A percentile compares a stretch with the other conserved stretches of the same genome.
Evolutionary conservation across 2,329 filamentous ascomycete genomes (phyloP).

Genomic region (Alternaria solani): DNA sequence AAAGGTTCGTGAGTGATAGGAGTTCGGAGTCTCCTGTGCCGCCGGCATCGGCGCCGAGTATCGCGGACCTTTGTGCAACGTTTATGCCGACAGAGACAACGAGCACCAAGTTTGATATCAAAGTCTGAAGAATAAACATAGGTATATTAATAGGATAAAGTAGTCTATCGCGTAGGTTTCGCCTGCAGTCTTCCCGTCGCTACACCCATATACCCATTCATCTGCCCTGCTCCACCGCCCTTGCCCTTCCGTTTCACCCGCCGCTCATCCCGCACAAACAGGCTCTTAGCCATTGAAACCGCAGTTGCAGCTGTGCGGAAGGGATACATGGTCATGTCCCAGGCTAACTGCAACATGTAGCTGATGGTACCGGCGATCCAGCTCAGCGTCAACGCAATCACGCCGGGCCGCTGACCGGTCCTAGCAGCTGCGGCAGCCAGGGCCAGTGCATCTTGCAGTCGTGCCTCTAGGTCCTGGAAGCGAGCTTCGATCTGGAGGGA

Average conservation of each 20-base stretch:
- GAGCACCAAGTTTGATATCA: background rate
- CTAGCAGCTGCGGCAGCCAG: constrained; percentile 74
- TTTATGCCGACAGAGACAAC: background rate
- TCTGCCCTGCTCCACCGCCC: constrained; percentile 15
- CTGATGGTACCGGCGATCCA: constrained; percentile 37
- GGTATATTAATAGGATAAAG: background rate
- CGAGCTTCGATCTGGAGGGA: constrained; percentile 78
- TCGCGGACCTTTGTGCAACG: background rate
- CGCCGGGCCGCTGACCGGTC: constrained; percentile 46
- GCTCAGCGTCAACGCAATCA: constrained; percentile 37
- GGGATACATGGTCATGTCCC: constrained; percentile 44
- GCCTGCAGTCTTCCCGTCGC: constrained; percentile 42
- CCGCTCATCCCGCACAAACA: constrained; percentile 33
- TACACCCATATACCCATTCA: constrained; percentile 34
- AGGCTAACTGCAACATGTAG: constrained; percentile 32
- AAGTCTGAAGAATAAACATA: background rate
- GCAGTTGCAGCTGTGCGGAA: constrained; percentile 31
- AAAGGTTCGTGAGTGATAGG: background rate
- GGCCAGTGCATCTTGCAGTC: constrained; percentile 78
- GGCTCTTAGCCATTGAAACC: constrained; percentile 24
- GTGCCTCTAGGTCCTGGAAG: constrained; percentile 73
- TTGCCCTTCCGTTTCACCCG: constrained; percentile 36
- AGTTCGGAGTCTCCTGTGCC: background rate
- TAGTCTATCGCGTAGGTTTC: constrained; percentile 31
- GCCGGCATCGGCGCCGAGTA: background rate